Evolutionary conservation across 805 yeast genomes (phyloP), one percentile per base, ranked within the genome.

Genomic region (Isabelozyma gotoi): DNA sequence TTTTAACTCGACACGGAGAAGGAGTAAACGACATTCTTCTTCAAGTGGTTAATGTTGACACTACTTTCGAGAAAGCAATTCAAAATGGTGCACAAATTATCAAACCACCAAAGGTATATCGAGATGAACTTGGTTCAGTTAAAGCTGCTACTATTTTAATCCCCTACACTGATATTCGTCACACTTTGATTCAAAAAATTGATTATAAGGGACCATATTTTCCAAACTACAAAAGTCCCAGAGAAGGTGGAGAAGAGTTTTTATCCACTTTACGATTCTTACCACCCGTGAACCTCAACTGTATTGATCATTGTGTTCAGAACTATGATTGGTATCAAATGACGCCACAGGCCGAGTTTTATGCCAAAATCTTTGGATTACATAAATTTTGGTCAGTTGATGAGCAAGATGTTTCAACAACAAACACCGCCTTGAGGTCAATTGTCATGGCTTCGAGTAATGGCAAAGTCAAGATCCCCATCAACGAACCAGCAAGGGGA

Each of bases 361-460:
- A 89, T 62, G 77, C 81, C 20, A 61, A 65, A 19, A 76, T 79
- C 2, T 79, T 88, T 52, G 90, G 90, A 1, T 85, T 88, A 63
- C 89, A 83, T 51, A 72, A 81, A 56, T 88, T 80, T 59, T 86
- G 95, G 94, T 84, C 92, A 0, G 95, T 85, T 10, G 96, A 87
- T 59, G 96, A 88, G 49, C 72, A 70, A 38, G 86, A 83, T 50
- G 78, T 88, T n/a, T 73, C 76, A 40, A 87, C 96, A 0, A 80
- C 78, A 41, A 80, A 68, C 50, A 78, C 90, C 2, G 86, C 94
- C 0, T 74, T 88, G 43, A 73, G 78, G 42, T 84, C 95, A 10
- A 77, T 81, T 18, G 96, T 88, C 11, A 84, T 88, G 90, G 79
- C 91, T 0, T 80, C 86, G 6, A 66, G 73, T 11, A 78, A 82